A percentile compares a stretch with the other conserved stretches of the same genome.
Conservation (phyloP, 345 rosid genomes). For the Citrus maxima region DNA sequence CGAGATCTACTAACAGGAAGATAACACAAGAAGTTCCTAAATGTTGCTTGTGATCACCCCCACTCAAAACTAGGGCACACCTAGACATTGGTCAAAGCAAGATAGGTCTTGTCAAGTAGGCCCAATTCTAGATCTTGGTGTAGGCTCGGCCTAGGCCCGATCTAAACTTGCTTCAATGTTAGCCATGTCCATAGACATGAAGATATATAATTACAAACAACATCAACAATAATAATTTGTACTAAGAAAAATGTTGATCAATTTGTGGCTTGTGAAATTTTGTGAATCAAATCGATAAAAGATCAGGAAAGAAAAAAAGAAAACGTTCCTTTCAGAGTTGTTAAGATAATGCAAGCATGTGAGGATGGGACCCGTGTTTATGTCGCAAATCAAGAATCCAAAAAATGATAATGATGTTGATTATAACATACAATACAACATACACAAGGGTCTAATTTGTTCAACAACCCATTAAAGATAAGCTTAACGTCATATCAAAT, state of each 20-base stretch:
- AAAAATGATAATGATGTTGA: conserved; percentile 4
- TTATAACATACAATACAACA: neutral
- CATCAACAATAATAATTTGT: neutral
- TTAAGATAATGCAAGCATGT: neutral
- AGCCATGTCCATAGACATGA: neutral
- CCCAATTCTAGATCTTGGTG: neutral
- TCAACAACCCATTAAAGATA: neutral
- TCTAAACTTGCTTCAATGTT: too few relatives aligned
- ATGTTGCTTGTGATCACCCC: too few relatives aligned
- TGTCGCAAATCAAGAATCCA: conserved; percentile 9
- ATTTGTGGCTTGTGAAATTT: neutral
- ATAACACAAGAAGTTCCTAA: too few relatives aligned
- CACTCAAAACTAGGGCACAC: too few relatives aligned
- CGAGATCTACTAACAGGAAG: too few relatives aligned
- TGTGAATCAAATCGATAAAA: neutral
- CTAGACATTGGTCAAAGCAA: neutral
- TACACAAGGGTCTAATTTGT: neutral
- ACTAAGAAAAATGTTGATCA: neutral
- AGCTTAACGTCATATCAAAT: neutral
- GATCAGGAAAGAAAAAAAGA: neutral
- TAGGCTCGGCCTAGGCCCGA: neutral
- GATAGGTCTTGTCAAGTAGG: neutral
- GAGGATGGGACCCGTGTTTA: neutral
- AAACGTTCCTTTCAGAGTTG: neutral
- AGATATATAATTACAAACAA: neutral